These are phyloP conservation scores for Aspergillus panamensis DNA, from an alignment of 495 filamentous ascomycete species.

Conservation along the genomic window DNA sequence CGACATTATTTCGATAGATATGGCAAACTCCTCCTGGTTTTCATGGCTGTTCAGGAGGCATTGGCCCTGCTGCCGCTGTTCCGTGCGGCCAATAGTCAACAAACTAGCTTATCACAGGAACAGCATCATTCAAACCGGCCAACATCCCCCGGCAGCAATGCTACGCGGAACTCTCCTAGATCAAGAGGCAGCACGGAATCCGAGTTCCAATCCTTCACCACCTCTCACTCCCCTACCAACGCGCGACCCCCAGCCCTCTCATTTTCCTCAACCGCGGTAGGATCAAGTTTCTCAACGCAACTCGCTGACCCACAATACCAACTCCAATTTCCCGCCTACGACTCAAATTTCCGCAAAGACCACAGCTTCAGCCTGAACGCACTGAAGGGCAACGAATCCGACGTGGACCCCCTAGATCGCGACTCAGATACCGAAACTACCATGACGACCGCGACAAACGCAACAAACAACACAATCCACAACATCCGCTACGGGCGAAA, in stretches of 20 bases:
- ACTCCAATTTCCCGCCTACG: constrained; percentile 17
- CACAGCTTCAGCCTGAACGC: constrained; percentile 40
- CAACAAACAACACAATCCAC: constrained; percentile 37
- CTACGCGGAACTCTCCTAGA: constrained; percentile 6
- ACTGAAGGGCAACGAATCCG: constrained; percentile 33
- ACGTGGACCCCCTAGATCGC: constrained; percentile 34
- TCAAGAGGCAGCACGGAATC: constrained; percentile 19
- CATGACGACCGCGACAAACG: constrained; percentile 34
- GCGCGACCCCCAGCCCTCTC: constrained; percentile 29
- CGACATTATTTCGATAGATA: constrained; percentile 44
- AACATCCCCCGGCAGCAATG: not conserved
- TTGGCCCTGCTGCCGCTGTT: constrained; percentile 32
- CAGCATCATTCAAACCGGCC: not conserved
- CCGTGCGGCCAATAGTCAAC: constrained; percentile 5
- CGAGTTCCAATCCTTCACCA: constrained; percentile 20
- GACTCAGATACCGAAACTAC: constrained; percentile 46
- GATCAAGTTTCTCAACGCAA: constrained; percentile 35
- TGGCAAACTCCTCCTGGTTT: constrained; percentile 40
- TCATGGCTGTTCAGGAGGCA: constrained; percentile 41
- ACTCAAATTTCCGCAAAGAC: constrained; percentile 18
- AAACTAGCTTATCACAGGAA: constrained; percentile 6
- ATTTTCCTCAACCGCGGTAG: constrained; percentile 29
- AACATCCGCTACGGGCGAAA: constrained; percentile 40
- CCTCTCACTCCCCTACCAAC: constrained; percentile 17
- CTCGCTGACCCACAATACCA: constrained; percentile 26